Evolutionary conservation across 306 rosid species (phyloP).

Genomic region (Cicer bijugum): DNA sequence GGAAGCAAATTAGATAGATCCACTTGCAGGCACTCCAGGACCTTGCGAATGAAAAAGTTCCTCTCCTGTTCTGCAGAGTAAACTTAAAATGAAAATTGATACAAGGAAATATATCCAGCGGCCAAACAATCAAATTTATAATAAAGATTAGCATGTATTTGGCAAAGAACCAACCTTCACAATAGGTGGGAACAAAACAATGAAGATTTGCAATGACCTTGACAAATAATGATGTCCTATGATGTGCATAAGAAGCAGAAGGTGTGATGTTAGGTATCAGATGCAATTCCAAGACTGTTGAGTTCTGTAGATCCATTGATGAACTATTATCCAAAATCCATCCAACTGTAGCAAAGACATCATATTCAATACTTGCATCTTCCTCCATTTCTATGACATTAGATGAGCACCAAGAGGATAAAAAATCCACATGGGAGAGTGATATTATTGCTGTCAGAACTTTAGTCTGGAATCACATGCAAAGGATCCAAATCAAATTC

Average conservation of each 20-base stretch:
- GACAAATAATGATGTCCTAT: conserved; percentile 88
- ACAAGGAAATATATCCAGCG: conserved; percentile 38
- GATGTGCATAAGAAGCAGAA: conserved; percentile 79
- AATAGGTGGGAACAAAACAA: conserved; percentile 84
- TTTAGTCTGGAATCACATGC: conserved; percentile 75
- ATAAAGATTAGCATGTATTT: conserved; percentile 33
- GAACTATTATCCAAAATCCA: conserved; percentile 76
- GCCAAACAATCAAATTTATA: conserved; percentile 31
- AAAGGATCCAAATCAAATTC: conserved; percentile 52
- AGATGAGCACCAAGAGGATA: conserved; percentile 93
- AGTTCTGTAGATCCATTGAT: conserved; percentile 49
- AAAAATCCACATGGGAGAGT: conserved; percentile 82
- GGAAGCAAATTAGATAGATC: conserved; percentile 67
- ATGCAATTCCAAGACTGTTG: conserved; percentile 62
- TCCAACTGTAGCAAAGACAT: conserved; percentile 84
- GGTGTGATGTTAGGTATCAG: conserved; percentile 59
- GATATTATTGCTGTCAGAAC: conserved; percentile 88
- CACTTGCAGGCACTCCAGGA: conserved; percentile 83
- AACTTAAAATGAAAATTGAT: conserved; percentile 41
- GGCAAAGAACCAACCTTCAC: conserved; percentile 77
- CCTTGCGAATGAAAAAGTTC: conserved; percentile 77
- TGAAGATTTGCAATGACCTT: conserved; percentile 98
- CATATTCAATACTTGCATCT: conserved; percentile 81
- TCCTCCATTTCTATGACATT: conserved; percentile 76
- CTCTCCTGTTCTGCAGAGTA: conserved; percentile 86